A percentile compares a stretch with the other conserved stretches of the same genome.
phyloP scores from a whole-genome alignment of 441 rosid species.

The Kokia cookei region DNA sequence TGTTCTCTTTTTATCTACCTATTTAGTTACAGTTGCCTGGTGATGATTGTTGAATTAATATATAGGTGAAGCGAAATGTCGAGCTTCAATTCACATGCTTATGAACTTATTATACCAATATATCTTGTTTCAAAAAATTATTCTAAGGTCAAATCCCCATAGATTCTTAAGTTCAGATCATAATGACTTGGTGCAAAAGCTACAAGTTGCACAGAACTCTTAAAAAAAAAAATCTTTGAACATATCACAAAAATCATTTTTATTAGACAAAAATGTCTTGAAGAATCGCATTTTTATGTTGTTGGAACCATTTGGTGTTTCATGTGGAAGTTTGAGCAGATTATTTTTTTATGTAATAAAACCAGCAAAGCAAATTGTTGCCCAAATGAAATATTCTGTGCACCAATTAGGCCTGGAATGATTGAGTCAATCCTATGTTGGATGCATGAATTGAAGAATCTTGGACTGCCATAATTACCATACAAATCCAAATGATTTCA shows the following conservation, averaged over 20 bases:
- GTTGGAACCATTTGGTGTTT: neutral
- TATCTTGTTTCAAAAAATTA: too few species aligned
- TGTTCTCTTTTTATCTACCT: neutral
- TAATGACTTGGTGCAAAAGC: too few species aligned
- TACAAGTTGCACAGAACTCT: too few species aligned
- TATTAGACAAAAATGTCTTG: neutral
- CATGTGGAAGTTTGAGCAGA: neutral
- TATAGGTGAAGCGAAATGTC: slow-evolving; percentile 24
- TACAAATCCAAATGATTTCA: slow-evolving; percentile 26
- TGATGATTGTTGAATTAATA: slow-evolving; percentile 13
- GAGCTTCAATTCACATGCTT: slow-evolving; percentile 41
- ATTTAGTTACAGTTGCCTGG: slow-evolving; percentile 16
- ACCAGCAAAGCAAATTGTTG: neutral
- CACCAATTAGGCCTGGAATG: slow-evolving; percentile 12
- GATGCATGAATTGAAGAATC: slow-evolving; percentile 25
- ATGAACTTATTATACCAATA: too few species aligned
- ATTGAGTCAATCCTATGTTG: slow-evolving; percentile 31
- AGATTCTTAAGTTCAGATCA: too few species aligned
- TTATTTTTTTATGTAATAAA: neutral
- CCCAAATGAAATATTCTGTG: neutral
- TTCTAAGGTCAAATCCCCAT: too few species aligned
- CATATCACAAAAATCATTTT: neutral
- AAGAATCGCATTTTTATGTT: neutral
- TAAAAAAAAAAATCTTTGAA: too few species aligned
- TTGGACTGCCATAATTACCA: slow-evolving; percentile 30